Percentiles rank a stretch among this genome's conserved stretches.
Conservation (phyloP, 139 green algal genomes). For the Cymbomonas tetramitiformis region DNA sequence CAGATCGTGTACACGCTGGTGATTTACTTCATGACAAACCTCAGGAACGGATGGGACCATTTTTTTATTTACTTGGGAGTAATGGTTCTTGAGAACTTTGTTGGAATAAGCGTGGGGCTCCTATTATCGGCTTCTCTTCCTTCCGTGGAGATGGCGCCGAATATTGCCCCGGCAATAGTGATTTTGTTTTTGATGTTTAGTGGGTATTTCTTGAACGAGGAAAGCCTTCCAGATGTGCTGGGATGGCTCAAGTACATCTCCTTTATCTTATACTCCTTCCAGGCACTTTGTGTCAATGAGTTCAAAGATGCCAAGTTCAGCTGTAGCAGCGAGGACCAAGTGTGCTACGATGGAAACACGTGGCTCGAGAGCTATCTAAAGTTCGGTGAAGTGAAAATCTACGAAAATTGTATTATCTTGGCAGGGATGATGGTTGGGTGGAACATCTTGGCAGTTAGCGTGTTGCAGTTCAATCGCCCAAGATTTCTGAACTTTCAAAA, state of each 20-base stretch:
- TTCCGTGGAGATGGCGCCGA: conserved; percentile 5
- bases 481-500: no score
- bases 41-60: neutral
- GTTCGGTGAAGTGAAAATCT: neutral
- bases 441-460: neutral
- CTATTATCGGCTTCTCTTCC: neutral
- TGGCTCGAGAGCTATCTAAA: conserved; percentile 4
- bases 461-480: no score
- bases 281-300: conserved; percentile 20
- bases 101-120: neutral
- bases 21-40: conserved; percentile 18
- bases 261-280: conserved; percentile 16
- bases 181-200: conserved; percentile 20
- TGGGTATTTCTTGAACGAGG: conserved; percentile 21
- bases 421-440: neutral
- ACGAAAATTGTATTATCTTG: neutral
- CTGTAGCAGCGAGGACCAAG: neutral
- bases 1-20: neutral
- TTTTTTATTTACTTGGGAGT: conserved; percentile 5
- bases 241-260: conserved; percentile 10
- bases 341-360: neutral
- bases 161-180: conserved; percentile 14
- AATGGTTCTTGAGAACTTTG: conserved; percentile 9
- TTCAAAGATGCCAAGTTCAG: conserved; percentile 12
- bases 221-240: conserved; percentile 10